Evolutionary conservation across 352 stramenopile genomes (phyloP), one percentile per base, ranked within the genome.

Genomic region (Phytophthora megakarya): DNA sequence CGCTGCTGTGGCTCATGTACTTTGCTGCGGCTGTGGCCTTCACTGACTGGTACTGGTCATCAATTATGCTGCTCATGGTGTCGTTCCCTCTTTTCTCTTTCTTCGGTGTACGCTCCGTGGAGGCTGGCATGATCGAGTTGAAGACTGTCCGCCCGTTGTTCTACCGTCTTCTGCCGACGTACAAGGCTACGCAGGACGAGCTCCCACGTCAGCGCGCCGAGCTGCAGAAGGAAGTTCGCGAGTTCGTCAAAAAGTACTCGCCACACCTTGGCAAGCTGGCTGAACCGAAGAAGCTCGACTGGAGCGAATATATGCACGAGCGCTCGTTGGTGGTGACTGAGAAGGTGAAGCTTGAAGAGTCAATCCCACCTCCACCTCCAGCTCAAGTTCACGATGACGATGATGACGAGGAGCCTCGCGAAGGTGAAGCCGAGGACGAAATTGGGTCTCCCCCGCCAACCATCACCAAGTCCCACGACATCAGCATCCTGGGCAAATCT

Each of bases 51-150:
- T 91, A 92, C 70, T 92, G 81, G 85, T 91, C 81, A 39, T 92
- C 84, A 25, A 94, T 96, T 48, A 59, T 80, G 39, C 67, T 96
- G 42, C 55, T 94, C 19, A 74, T 93, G 53, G 64, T 89, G 13
- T 94, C 85, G 44, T 93, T 94, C 72, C 87, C 87, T 51, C 69
- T 96, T 9, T 96, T 96, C 53, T 96, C 87, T 9, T 94, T 93
- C 67, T 96, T 96, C 54, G 87, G 87, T 35, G 84, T 95, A 51
- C 87, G 87, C 21, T 94, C 85, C 11, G 87, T 93, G 22, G 87
- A 95, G 66, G 87, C 85, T 26, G 87, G 87, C 37, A 95, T 94
- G 67, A 95, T 95, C 49, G 87, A 93, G 65, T 64, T 95, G 55
- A 95, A 93, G 75, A 95, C 86, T 5, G 70, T 95, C 7, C 82